Conservation (phyloP, 2,329 filamentous ascomycete genomes). For the Aspergillus sp. region DNA sequence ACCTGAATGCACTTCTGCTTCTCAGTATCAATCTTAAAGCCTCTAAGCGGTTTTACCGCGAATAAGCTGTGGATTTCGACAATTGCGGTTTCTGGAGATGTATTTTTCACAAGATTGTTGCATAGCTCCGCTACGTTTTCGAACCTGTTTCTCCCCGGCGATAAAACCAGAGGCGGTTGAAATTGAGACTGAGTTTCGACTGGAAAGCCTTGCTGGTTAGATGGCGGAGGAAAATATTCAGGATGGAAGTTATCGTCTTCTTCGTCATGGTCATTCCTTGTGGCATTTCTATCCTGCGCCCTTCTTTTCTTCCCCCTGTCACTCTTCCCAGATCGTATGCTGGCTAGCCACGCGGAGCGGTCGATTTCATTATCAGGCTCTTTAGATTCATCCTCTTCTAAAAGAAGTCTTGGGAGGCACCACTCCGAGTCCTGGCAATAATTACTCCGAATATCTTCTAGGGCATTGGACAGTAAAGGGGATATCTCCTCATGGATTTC, state of each 20-base stretch:
- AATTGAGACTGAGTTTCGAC: neutral
- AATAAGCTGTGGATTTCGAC: conserved; percentile 17
- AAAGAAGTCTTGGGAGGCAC: conserved; percentile 31
- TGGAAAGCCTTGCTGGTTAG: neutral
- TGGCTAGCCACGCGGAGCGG: neutral
- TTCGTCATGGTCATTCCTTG: neutral
- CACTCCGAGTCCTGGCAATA: conserved; percentile 25
- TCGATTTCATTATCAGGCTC: neutral
- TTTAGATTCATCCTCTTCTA: neutral
- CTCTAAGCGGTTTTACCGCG: neutral
- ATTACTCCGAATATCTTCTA: conserved; percentile 30
- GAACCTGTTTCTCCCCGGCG: conserved; percentile 4
- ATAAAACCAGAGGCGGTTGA: conserved; percentile 3
- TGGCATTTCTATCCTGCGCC: neutral
- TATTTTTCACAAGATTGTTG: conserved; percentile 3
- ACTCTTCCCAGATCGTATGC: conserved; percentile 4
- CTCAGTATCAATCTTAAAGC: conserved; percentile 13
- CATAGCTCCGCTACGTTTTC: neutral
- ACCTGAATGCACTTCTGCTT: conserved; percentile 20
- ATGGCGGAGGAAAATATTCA: neutral
- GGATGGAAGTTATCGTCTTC: neutral
- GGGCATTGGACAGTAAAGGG: conserved; percentile 40
- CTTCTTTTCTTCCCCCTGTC: conserved; percentile 1
- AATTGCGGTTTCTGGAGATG: conserved; percentile 6
- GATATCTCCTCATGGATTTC: conserved; percentile 26